Percentiles rank a stretch among this genome's conserved stretches.
Conservation (phyloP, 2,329 filamentous ascomycete genomes). For the Trematosphaeria pertusa region DNA sequence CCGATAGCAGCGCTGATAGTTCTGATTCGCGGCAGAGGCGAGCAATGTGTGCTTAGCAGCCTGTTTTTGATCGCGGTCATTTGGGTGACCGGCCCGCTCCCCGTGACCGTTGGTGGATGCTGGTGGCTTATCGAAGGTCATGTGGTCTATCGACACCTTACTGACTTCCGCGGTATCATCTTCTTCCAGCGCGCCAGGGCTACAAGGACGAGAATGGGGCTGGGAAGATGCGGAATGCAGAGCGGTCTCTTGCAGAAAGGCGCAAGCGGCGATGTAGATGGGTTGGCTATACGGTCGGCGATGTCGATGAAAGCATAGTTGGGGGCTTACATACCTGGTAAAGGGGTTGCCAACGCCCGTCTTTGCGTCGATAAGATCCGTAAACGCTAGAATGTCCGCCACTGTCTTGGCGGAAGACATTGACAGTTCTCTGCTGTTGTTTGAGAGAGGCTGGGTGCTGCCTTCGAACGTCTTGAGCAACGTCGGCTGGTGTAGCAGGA, state of each 20-base stretch:
- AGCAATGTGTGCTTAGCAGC: slow-evolving; percentile 75
- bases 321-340: slow-evolving; percentile 55
- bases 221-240: slow-evolving; percentile 70
- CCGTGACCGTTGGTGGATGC: slow-evolving; percentile 15
- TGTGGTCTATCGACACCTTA: slow-evolving; percentile 38
- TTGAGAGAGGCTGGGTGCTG: slow-evolving; percentile 73
- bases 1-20: slow-evolving; percentile 87
- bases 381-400: slow-evolving; percentile 85
- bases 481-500: slow-evolving; percentile 83
- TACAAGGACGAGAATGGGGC: slow-evolving; percentile 66
- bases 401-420: slow-evolving; percentile 94
- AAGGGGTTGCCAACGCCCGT: slow-evolving; percentile 90
- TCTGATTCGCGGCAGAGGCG: slow-evolving; percentile 81
- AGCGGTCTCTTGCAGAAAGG: slow-evolving; percentile 83
- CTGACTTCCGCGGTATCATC: slow-evolving; percentile 45
- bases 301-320: not conserved
- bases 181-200: slow-evolving; percentile 39
- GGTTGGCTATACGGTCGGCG: slow-evolving; percentile 68
- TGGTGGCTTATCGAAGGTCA: slow-evolving; percentile 21
- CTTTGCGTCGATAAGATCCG: slow-evolving; percentile 83
- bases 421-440: slow-evolving; percentile 79
- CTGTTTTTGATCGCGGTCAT: slow-evolving; percentile 48
- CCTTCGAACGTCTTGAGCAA: slow-evolving; percentile 78
- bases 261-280: slow-evolving; percentile 89
- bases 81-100: slow-evolving; percentile 19